Base-by-base conservation (phyloP, 2,329 filamentous ascomycete genomes). In the Endoconidiophora polonica region DNA sequence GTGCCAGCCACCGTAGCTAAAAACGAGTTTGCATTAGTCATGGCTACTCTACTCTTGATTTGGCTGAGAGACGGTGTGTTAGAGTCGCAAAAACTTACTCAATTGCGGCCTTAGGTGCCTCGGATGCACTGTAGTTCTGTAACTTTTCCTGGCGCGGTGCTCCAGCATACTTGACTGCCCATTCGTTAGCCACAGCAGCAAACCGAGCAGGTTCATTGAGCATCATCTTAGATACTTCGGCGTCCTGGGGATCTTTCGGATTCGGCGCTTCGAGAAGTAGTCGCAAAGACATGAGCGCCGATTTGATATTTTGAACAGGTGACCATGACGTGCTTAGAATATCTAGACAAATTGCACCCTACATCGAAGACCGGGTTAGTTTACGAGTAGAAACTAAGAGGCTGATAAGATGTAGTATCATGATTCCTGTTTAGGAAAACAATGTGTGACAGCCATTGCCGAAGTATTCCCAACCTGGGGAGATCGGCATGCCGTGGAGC, bases 271-370 rank as follows among this genome's bases (percentile, higher is more conserved):
- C 86, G 59, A 98, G 83, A 16, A 98, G 78, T 57, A 88, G 90
- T 63, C 94, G 88, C 29, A 98, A 73, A 24, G 88, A 95, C 53
- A 98, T 79, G 43, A 98, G 77, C 37, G 90, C 86, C 18, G 86
- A 93, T 68, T 95, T 96, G 64, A 98, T 90, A 12, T 90, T 98
- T 54, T 95, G 76, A 22, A 98, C 88, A 0, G 91, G 91, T 4
- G 90, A 94, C 91, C 91, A 98, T 58, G 84, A 86, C 10, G 76
- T 76, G 7, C 83, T 81, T 14, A 98, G 75, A 0, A 88, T 96
- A 62, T 98, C 91, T 49, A 98, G 79, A 61, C 91, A 98, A 63
- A 98, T 98, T 23, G 88, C 90, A 50, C 91, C 91, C 86, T 96
- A 55, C 5, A 40, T 14, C 20, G 20, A 29, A 37, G 20, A 33